Conservation (phyloP, 192 early-diverging fungal genomes). For the Blastocladiella britannica region DNA sequence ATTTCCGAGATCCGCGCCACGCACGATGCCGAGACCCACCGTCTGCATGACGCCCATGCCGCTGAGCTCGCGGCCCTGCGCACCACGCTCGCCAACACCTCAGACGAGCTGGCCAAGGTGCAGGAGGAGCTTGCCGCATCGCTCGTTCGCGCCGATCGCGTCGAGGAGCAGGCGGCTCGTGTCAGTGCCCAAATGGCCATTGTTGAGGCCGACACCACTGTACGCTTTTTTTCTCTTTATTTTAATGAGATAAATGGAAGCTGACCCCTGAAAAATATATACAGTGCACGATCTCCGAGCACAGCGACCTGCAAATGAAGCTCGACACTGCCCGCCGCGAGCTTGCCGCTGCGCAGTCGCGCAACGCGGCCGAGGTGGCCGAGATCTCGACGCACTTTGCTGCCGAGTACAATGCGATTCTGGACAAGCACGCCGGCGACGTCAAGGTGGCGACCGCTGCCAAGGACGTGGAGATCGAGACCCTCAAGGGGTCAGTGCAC, state of each 20-base stretch:
- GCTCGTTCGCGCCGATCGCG: background rate
- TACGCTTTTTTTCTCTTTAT: too few relatives aligned
- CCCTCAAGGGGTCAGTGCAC: too few relatives aligned
- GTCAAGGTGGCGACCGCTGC: too few relatives aligned
- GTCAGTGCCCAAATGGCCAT: too few relatives aligned
- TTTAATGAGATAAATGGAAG: too few relatives aligned
- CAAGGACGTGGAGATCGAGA: background rate
- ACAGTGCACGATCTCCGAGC: background rate
- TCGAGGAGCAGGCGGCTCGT: too few relatives aligned
- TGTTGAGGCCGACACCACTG: too few relatives aligned
- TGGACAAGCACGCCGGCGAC: background rate
- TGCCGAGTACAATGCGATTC: background rate
- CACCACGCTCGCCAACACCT: background rate
- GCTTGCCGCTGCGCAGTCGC: background rate
- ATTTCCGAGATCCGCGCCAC: background rate
- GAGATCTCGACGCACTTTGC: background rate
- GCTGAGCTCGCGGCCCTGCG: background rate
- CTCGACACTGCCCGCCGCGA: background rate
- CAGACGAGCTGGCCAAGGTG: background rate
- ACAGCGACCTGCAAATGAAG: background rate
- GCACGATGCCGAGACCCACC: background rate
- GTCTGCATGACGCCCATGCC: background rate
- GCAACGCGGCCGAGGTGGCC: background rate
- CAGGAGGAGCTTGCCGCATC: background rate
- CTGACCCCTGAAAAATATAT: too few relatives aligned